Conservation (phyloP, 2,329 filamentous ascomycete genomes). For the Colletotrichum shisoi region DNA sequence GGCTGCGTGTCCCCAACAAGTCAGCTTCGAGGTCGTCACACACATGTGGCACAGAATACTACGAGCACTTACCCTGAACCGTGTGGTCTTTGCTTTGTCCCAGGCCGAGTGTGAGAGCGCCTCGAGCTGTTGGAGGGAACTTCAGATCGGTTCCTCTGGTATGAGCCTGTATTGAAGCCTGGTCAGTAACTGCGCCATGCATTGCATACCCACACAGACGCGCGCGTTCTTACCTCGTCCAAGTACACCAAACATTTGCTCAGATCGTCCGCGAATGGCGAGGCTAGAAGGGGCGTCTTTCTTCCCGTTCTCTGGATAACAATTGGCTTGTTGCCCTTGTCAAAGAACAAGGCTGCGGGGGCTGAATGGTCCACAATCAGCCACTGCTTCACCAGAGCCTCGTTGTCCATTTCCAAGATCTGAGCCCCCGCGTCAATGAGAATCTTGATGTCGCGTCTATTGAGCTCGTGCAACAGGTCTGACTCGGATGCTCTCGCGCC, state of each 20-base stretch:
- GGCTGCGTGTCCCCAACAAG: constrained; percentile 50
- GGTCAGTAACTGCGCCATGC: neutral
- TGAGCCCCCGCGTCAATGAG: constrained; percentile 72
- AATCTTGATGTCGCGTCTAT: constrained; percentile 53
- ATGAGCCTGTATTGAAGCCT: constrained; percentile 52
- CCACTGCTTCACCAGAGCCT: constrained; percentile 59
- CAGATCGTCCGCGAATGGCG: constrained; percentile 63
- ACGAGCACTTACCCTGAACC: constrained; percentile 60
- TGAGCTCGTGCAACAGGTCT: constrained; percentile 54
- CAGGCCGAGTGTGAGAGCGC: constrained; percentile 64
- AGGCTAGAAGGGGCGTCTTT: constrained; percentile 58
- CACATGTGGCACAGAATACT: neutral
- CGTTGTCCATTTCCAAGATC: constrained; percentile 68
- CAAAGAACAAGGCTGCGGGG: constrained; percentile 64
- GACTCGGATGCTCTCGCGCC: constrained; percentile 51
- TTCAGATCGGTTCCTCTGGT: constrained; percentile 68
- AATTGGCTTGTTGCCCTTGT: constrained; percentile 54
- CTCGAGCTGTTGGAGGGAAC: constrained; percentile 56
- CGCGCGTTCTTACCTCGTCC: constrained; percentile 53
- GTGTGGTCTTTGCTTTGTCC: constrained; percentile 68
- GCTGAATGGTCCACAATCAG: constrained; percentile 55
- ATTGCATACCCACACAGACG: neutral
- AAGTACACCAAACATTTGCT: constrained; percentile 64
- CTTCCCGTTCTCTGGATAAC: constrained; percentile 52
- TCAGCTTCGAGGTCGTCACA: neutral